Evolutionary conservation across 2,329 filamentous ascomycete species (phyloP), one percentile per base, ranked within the genome.

Genomic region (Ustulina deusta): DNA sequence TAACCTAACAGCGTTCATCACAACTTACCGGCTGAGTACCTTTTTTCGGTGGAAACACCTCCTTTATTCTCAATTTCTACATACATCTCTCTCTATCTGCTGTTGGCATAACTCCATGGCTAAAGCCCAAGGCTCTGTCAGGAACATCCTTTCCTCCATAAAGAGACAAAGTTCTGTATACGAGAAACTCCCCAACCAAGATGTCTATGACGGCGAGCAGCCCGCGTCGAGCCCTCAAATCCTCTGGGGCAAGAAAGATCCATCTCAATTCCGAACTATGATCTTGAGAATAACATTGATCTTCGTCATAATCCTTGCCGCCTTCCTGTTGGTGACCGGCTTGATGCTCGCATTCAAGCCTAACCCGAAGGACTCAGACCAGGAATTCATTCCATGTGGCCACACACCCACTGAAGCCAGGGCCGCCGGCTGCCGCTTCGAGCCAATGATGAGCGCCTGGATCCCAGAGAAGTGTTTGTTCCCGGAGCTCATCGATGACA

Each of bases 381-480:
- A 36, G 15, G 57, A 38, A 25, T 17, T 25, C 15, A 51, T 27
- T 17, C 9, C 57, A 60, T 61, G 59, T 29, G 59, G 59, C 15
- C 59, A 61, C 25, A 61, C 36, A 11, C 59, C 59, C 6, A 46
- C 46, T 3, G 59, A 61, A 54, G 59, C 59, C 10, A 61, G 49
- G 34, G 44, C 22, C 10, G 22, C 46, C 5, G 59, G 59, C 22
- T 61, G 59, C 34, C 46, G 22, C 22, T 61, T 61, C 13, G 59
- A 61, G 9, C 59, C 59, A 7, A 52, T 61, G 59, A 61, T 61
- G 59, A 61, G 59, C 13, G 46, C 59, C 36, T 61, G 59, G 59
- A 13, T 61, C 17, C 59, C 59, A 22, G 22, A 52, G 15, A 6
- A 32, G 9, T 61, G 59, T 44, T 52, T 48, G 6, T 60, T 60